Base-by-base conservation (phyloP, 768 basidiomycete species). In the Boletus bicolor region DNA sequence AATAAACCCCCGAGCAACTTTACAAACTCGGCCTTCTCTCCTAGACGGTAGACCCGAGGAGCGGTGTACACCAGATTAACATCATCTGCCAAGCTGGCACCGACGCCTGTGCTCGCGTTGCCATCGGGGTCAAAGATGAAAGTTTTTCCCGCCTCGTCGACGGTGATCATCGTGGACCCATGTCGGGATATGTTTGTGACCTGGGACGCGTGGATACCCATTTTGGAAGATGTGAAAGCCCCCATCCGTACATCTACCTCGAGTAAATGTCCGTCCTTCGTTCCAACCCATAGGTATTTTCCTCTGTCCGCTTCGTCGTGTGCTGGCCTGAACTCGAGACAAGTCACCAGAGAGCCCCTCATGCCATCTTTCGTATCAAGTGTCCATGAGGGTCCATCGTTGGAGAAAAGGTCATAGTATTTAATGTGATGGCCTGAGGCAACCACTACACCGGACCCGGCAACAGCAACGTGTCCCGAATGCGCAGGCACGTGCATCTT, bases 131-230 rank as follows among this genome's bases (percentile, higher is more conserved):
- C 72, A 72, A 88, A 98, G 4, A 94, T 77, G 9, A 91, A 77
- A 3, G 82, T 76, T 70, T 98, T 98, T 10, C 96, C 95, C 1
- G 72, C 76, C 43, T 96, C 95, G 68, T 98, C 95, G 11, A 95
- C 69, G 0, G 88, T 84, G 55, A 96, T 71, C 86, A 98, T 90
- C 28, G 76, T 76, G 4, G 78, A 70, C 3, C 80, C 82, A 58
- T 87, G 72, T n/a, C 91, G 80, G 69, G 91, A 87, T 32, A 98
- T 88, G 59, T 84, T 76, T 1, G 80, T 80, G 52, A 98, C 78
- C 1, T 86, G 72, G 53, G 84, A 78, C 0, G 82, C 64, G 64
- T 97, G 95, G 0, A 81, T 82, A 12, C 77, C 75, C 36, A 78
- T 75, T 57, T 85, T 89, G 34, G 78, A 74, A 14, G 82, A 83